Percentiles rank a stretch among this genome's conserved stretches.
phyloP scores from a whole-genome alignment of 2,329 filamentous ascomycete genomes.

The Diaporthe vexans region DNA sequence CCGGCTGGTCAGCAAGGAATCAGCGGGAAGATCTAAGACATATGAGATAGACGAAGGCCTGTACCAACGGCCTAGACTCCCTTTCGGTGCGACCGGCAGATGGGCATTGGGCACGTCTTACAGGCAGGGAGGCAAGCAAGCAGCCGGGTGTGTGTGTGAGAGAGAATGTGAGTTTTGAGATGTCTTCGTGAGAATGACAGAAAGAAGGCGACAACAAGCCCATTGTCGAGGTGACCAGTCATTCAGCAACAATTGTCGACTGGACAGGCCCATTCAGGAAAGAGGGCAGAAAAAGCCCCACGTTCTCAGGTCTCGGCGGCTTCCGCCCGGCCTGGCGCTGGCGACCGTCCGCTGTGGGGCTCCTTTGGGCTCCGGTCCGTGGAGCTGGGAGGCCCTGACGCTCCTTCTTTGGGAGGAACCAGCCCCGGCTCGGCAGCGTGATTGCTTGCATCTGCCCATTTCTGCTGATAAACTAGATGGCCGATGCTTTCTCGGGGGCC shows the following conservation, averaged over 20 bases:
- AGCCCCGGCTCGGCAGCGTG: conserved; percentile 27
- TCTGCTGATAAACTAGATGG: conserved; percentile 16
- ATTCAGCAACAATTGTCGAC: conserved; percentile 6
- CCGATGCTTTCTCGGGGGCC: background rate
- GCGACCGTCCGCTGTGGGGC: conserved; percentile 36
- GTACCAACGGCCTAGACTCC: conserved; percentile 21
- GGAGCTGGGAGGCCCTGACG: conserved; percentile 9
- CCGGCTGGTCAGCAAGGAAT: conserved; percentile 14
- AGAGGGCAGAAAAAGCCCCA: background rate
- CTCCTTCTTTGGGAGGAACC: background rate
- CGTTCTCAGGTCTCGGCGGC: conserved; percentile 28
- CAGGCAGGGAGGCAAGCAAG: background rate
- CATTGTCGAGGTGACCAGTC: conserved; percentile 23
- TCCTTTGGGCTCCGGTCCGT: conserved; percentile 25
- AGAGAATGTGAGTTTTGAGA: background rate
- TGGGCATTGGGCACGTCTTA: background rate
- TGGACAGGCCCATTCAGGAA: background rate
- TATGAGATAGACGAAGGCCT: conserved; percentile 18
- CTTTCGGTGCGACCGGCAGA: conserved; percentile 11
- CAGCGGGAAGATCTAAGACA: conserved; percentile 34
- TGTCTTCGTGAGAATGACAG: background rate
- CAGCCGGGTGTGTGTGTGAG: background rate
- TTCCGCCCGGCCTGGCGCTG: conserved; percentile 37
- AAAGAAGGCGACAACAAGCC: background rate
- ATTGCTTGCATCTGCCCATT: conserved; percentile 26